phyloP scores from a whole-genome alignment of 164 flowering plant species.

The Sextonia rubra region DNA sequence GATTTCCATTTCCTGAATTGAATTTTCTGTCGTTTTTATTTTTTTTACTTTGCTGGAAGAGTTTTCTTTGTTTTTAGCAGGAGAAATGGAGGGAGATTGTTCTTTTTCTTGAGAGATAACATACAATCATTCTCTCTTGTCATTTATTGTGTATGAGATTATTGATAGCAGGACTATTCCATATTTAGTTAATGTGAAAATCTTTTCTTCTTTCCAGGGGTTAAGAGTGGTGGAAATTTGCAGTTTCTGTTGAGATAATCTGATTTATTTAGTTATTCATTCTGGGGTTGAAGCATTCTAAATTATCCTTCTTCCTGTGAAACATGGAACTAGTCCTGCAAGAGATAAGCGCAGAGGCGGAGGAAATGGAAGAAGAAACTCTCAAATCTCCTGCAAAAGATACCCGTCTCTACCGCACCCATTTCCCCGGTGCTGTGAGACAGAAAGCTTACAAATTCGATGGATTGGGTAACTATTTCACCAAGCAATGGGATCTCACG shows the following conservation, averaged over 20 bases:
- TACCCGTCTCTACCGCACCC: constrained; percentile 19
- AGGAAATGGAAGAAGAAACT: constrained; percentile 34
- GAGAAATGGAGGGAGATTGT: not conserved
- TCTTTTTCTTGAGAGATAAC: not conserved
- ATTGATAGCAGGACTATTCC: no score
- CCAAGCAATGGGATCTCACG: constrained; percentile 85
- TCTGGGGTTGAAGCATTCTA: not conserved
- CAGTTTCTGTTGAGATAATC: not conserved
- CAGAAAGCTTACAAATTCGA: constrained; percentile 83
- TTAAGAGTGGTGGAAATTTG: not conserved
- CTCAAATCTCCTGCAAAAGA: constrained; percentile 25
- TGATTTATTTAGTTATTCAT: not conserved
- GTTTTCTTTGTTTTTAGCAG: not conserved
- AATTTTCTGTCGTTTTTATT: not conserved
- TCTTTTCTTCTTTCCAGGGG: not conserved
- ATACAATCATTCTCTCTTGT: no score
- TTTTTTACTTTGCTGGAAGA: not conserved
- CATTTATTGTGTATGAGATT: no score
- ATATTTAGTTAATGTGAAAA: not conserved
- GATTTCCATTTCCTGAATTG: not conserved
- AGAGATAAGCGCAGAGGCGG: constrained; percentile 22
- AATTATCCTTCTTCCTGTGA: no score
- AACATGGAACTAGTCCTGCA: constrained; percentile 31
- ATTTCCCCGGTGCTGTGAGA: constrained; percentile 64
- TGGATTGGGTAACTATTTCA: constrained; percentile 69